These are phyloP conservation scores for Catharanthus roseus DNA, from an alignment of 257 asterid genomes.

Conservation along the genomic window DNA sequence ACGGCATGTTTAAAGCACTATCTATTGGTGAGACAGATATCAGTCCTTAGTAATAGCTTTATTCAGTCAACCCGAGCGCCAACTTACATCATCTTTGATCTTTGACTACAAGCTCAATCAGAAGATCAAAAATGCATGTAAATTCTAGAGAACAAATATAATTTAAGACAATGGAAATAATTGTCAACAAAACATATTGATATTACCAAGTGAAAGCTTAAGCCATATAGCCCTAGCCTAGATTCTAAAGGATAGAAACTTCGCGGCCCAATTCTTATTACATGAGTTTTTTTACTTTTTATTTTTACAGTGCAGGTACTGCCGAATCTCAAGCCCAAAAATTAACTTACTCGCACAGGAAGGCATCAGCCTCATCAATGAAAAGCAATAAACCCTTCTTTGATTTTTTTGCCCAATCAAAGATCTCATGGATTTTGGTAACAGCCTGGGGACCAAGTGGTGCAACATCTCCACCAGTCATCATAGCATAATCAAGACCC, in stretches of 20 bases:
- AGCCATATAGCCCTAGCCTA: not conserved
- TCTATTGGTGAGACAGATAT: not conserved
- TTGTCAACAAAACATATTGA: not conserved
- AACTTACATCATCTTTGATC: not conserved
- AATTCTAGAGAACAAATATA: not conserved
- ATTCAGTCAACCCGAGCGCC: not conserved
- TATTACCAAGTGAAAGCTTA: too few relatives aligned
- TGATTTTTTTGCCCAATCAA: conserved; percentile 96
- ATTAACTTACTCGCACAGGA: conserved; percentile 88
- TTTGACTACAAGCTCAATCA: conserved; percentile 1
- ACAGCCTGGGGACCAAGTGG: conserved; percentile 96
- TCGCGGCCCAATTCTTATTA: not conserved
- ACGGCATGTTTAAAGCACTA: too few relatives aligned
- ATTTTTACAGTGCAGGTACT: too few relatives aligned
- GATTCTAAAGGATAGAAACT: not conserved
- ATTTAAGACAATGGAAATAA: not conserved
- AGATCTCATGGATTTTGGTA: conserved; percentile 93
- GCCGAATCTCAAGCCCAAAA: not conserved
- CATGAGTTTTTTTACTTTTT: not conserved
- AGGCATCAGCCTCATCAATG: conserved; percentile 98
- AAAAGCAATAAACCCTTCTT: conserved; percentile 84
- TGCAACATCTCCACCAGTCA: conserved; percentile 99
- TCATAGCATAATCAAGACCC: conserved; percentile 99
- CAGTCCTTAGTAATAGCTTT: too few relatives aligned
- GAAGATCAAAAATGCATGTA: not conserved